Evolutionary conservation across 768 basidiomycete species (phyloP).

Genomic region (Phanerodontia chrysosporium): DNA sequence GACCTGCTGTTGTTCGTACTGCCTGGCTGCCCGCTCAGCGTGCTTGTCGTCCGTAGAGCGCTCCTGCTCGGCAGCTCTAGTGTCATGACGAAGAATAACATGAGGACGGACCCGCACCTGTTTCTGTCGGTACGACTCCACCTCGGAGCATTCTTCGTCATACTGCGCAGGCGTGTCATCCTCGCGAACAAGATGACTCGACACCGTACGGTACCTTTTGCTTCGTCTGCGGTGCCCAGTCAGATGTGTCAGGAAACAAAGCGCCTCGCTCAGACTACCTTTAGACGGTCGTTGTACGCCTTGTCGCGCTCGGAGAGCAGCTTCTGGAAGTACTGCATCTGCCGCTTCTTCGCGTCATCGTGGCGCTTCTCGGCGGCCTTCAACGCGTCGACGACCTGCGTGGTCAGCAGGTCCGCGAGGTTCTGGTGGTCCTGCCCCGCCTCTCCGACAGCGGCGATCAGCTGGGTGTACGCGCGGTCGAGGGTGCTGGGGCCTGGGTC

Average conservation of each 20-base stretch:
- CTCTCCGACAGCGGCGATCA: constrained; percentile 56
- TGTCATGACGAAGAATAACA: background rate
- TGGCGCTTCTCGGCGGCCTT: constrained; percentile 55
- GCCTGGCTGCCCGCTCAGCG: constrained; percentile 66
- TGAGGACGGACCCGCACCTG: constrained; percentile 46
- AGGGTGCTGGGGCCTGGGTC: constrained; percentile 51
- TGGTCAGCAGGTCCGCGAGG: constrained; percentile 56
- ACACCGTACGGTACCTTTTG: constrained; percentile 46
- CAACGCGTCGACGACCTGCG: constrained; percentile 62
- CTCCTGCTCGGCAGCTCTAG: constrained; percentile 28
- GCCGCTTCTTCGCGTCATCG: constrained; percentile 70
- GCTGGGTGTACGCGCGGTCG: constrained; percentile 62
- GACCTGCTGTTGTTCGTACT: constrained; percentile 68
- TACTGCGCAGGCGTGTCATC: constrained; percentile 46
- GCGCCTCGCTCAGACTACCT: constrained; percentile 38
- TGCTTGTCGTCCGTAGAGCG: constrained; percentile 71
- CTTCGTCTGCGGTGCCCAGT: constrained; percentile 41
- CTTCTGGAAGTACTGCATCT: constrained; percentile 68
- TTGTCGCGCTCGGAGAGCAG: constrained; percentile 67
- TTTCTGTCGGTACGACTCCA: constrained; percentile 72
- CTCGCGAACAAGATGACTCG: background rate
- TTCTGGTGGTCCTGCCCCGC: constrained; percentile 66
- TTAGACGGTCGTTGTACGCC: constrained; percentile 60
- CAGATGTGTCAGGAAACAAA: background rate
- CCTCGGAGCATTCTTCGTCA: constrained; percentile 72